phyloP scores from a whole-genome alignment of 2,329 filamentous ascomycete genomes.

The Epicoccum nigrum region DNA sequence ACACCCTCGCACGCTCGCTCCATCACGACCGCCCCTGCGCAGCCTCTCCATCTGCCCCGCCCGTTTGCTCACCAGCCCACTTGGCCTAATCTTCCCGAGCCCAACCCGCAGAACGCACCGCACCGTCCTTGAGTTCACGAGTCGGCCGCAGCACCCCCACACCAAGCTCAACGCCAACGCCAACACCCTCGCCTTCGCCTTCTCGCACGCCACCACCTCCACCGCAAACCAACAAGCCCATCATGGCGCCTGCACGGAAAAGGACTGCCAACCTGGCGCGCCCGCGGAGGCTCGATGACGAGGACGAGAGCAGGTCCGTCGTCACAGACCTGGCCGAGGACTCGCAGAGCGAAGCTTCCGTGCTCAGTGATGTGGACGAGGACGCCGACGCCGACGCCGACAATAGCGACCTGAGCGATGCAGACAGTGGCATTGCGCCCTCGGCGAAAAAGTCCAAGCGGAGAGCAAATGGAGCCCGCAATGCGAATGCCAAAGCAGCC shows the following conservation, averaged over 20 bases:
- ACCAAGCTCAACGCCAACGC: slow-evolving; percentile 19
- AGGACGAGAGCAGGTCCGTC: slow-evolving; percentile 49
- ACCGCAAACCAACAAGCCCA: slow-evolving; percentile 23
- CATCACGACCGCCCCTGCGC: slow-evolving; percentile 36
- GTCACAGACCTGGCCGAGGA: slow-evolving; percentile 63
- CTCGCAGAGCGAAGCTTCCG: slow-evolving; percentile 67
- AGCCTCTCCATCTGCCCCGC: slow-evolving; percentile 24
- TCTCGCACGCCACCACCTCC: slow-evolving; percentile 21
- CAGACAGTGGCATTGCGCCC: slow-evolving; percentile 50
- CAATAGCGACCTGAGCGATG: slow-evolving; percentile 63
- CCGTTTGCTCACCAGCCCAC: slow-evolving; percentile 21
- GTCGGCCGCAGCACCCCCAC: slow-evolving; percentile 13
- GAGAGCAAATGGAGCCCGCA: slow-evolving; percentile 45
- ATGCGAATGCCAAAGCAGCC: slow-evolving; percentile 43
- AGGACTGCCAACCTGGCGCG: slow-evolving; percentile 44
- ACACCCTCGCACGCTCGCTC: slow-evolving; percentile 23
- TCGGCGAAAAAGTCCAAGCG: slow-evolving; percentile 45
- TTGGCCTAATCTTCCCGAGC: slow-evolving; percentile 23
- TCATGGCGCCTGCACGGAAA: slow-evolving; percentile 48
- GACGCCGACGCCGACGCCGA: slow-evolving; percentile 65
- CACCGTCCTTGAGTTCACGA: slow-evolving; percentile 14
- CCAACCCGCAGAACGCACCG: slow-evolving; percentile 28
- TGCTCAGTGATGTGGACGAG: slow-evolving; percentile 56
- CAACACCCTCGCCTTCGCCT: no score
- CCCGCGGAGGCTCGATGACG: slow-evolving; percentile 49